These are phyloP conservation scores for Phanerochaete carnosa DNA, from an alignment of 768 basidiomycete species.

Conservation along the genomic window DNA sequence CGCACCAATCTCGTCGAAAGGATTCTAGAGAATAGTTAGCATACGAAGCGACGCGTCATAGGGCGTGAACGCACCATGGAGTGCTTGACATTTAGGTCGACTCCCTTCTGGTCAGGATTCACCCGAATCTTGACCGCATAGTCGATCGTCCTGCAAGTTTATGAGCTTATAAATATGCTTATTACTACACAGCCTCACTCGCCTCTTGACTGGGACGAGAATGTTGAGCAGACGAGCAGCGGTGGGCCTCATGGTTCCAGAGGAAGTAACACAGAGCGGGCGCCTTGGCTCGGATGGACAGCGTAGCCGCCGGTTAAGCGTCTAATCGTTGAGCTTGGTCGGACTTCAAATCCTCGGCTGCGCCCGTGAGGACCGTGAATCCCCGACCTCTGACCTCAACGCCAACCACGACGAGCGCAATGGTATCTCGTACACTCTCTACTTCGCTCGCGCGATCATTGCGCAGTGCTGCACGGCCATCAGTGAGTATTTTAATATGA, in stretches of 20 bases:
- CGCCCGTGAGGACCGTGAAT: constrained; percentile 19
- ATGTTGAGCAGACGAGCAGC: constrained; percentile 75
- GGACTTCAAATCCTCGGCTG: constrained; percentile 3
- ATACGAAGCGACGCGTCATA: neutral
- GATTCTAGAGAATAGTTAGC: constrained; percentile 58
- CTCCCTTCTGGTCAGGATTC: constrained; percentile 89
- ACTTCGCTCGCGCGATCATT: constrained; percentile 40
- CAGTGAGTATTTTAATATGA: constrained; percentile 21
- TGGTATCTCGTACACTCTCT: constrained; percentile 46
- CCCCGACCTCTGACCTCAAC: constrained; percentile 20
- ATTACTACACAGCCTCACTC: constrained; percentile 14
- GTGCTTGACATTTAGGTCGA: constrained; percentile 97
- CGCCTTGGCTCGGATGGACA: neutral
- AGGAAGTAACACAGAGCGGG: neutral
- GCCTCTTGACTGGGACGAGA: constrained; percentile 94
- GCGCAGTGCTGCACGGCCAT: constrained; percentile 32
- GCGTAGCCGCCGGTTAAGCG: neutral
- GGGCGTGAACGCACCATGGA: constrained; percentile 69
- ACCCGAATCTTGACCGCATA: constrained; percentile 99
- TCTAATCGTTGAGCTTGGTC: neutral
- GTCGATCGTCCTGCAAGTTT: constrained; percentile 74
- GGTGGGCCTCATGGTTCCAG: constrained; percentile 67
- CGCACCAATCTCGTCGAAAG: constrained; percentile 97
- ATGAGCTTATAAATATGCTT: neutral
- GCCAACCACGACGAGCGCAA: constrained; percentile 31